Conservation (phyloP, 495 filamentous ascomycete species). For the Aspergillus asperescens region DNA sequence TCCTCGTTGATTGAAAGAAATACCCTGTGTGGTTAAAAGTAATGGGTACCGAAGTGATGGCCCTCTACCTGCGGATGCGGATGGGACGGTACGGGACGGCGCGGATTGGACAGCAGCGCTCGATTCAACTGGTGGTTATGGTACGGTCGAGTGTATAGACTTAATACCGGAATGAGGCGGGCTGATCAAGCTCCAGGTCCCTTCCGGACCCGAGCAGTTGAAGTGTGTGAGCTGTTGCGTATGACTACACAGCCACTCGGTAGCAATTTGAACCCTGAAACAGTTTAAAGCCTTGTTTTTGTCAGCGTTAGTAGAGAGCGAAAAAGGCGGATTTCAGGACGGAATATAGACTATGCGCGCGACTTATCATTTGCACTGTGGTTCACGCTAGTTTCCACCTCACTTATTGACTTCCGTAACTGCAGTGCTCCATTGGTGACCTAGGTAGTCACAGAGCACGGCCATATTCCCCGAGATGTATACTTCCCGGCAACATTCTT, state of each 20-base stretch:
- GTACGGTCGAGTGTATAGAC: background rate
- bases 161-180: background rate
- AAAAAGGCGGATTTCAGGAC: no score
- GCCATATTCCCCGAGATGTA: no score
- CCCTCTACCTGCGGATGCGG: background rate
- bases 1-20: constrained; percentile 5
- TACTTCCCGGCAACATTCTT: no score
- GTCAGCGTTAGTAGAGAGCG: no score
- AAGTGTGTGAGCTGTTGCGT: background rate
- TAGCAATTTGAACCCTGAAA: constrained; percentile 4
- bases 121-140: background rate
- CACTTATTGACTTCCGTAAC: no score
- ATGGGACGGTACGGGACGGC: no score
- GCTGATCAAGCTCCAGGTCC: background rate
- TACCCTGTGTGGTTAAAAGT: background rate
- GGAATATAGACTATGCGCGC: no score
- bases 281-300: background rate
- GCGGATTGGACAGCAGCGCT: no score
- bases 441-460: no score
- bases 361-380: no score
- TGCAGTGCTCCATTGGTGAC: no score
- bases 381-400: no score
- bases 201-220: background rate
- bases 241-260: background rate
- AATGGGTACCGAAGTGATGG: background rate